phyloP scores from a whole-genome alignment of 768 basidiomycete genomes.

The Holtermannia corniformis region DNA sequence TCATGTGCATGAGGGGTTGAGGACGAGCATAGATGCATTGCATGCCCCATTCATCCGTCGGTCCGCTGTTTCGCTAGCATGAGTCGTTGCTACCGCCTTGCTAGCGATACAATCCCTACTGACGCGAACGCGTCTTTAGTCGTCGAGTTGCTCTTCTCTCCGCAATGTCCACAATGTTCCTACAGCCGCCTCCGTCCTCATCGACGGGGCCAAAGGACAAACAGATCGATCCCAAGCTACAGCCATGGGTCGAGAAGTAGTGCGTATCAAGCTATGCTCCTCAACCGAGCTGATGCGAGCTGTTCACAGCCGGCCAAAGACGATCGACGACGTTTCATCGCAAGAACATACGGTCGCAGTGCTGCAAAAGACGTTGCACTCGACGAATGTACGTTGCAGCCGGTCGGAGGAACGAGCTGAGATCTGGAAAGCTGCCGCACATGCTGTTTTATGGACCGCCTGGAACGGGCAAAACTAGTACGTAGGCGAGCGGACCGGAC shows the following conservation, averaged over 20 bases:
- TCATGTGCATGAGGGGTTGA: too few relatives aligned
- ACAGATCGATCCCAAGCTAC: conserved; percentile 26
- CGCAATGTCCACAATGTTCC: not conserved
- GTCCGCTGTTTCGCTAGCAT: too few relatives aligned
- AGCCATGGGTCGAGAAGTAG: conserved; percentile 98
- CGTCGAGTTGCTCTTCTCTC: not conserved
- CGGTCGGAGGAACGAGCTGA: not conserved
- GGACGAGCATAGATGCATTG: not conserved
- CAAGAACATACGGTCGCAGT: conserved; percentile 95
- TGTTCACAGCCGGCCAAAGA: conserved; percentile 72
- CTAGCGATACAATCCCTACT: too few relatives aligned
- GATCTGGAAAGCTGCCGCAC: conserved; percentile 67
- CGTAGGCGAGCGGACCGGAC: conserved; percentile 5
- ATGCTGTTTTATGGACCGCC: conserved; percentile 99
- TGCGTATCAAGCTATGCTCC: conserved; percentile 40
- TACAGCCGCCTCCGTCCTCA: not conserved
- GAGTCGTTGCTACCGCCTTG: too few relatives aligned
- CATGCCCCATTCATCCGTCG: too few relatives aligned
- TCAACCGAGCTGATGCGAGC: not conserved
- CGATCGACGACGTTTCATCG: conserved; percentile 93
- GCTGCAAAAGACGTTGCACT: conserved; percentile 76
- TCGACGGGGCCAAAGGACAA: not conserved
- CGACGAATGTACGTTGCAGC: conserved; percentile 63
- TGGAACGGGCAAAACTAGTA: conserved; percentile 90
- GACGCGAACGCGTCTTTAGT: too few relatives aligned